These are phyloP conservation scores for Colletotrichum nymphaeae DNA, from an alignment of 2,329 filamentous ascomycete genomes.

Conservation along the genomic window DNA sequence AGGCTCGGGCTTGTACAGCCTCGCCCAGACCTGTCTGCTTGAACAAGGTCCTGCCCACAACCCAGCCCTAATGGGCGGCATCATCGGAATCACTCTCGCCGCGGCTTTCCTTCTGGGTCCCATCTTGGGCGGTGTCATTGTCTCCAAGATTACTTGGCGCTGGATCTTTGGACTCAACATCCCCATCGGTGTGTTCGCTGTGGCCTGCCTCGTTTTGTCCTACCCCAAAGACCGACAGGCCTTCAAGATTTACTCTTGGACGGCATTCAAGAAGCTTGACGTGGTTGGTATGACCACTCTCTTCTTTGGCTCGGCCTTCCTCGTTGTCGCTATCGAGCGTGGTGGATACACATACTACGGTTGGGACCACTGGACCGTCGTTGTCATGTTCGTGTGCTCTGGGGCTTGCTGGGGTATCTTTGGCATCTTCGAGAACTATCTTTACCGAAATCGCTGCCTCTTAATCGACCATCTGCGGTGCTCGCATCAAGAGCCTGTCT, in stretches of 20 bases:
- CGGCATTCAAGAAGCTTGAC: constrained; percentile 61
- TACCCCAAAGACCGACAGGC: constrained; percentile 54
- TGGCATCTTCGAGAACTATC: constrained; percentile 59
- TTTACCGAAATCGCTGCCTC: constrained; percentile 39
- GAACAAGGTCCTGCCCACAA: constrained; percentile 66
- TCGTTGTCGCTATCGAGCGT: constrained; percentile 68
- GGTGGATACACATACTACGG: constrained; percentile 62
- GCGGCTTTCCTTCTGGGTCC: constrained; percentile 69
- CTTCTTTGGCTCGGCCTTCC: constrained; percentile 61
- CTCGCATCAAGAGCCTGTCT: constrained; percentile 62
- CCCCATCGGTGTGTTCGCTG: constrained; percentile 59
- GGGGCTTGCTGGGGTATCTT: constrained; percentile 61
- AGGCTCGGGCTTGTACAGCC: constrained; percentile 70
- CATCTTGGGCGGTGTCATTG: constrained; percentile 66
- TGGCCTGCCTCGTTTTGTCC: constrained; percentile 58
- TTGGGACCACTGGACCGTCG: constrained; percentile 64
- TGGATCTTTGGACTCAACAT: constrained; percentile 74
- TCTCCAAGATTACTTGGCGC: constrained; percentile 64
- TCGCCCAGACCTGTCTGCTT: constrained; percentile 67
- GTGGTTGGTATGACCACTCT: constrained; percentile 63
- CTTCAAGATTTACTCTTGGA: constrained; percentile 50
- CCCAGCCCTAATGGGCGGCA: constrained; percentile 64
- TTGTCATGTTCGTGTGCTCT: constrained; percentile 60
- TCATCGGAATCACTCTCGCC: constrained; percentile 67
- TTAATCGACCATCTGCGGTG: constrained; percentile 15